Evolutionary conservation across 1,284 basidiomycete species (phyloP).

Genomic region (Cryptococcus sp.): DNA sequence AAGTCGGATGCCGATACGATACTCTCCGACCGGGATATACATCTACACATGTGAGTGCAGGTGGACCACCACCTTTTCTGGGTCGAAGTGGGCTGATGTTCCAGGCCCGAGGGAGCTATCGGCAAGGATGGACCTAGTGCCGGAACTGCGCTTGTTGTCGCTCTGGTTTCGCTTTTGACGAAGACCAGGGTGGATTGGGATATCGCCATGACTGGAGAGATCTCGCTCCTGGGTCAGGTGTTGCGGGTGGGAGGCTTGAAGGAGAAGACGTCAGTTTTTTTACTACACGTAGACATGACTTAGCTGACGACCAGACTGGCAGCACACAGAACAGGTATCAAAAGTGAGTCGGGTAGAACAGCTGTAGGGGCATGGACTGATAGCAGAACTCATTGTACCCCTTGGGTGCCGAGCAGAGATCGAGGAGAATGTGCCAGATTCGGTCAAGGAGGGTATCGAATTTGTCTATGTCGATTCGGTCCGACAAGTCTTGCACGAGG

Average conservation of each 20-base stretch:
- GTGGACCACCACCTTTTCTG: background rate
- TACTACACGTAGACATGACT: background rate
- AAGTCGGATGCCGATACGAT: constrained; percentile 64
- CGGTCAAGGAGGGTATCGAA: constrained; percentile 85
- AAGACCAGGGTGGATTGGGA: constrained; percentile 75
- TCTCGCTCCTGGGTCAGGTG: constrained; percentile 85
- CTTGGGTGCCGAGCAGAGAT: constrained; percentile 83
- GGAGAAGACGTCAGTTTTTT: constrained; percentile 66
- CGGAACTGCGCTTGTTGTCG: constrained; percentile 85
- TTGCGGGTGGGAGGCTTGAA: constrained; percentile 89
- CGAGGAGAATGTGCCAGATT: constrained; percentile 89
- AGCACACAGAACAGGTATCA: constrained; percentile 88
- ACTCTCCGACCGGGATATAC: constrained; percentile 76
- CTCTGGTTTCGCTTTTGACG: constrained; percentile 85
- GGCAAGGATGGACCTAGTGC: constrained; percentile 98
- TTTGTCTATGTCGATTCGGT: constrained; percentile 90
- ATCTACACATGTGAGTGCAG: constrained; percentile 69
- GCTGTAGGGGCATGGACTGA: constrained; percentile 5
- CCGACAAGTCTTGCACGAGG: constrained; percentile 75
- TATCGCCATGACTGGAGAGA: constrained; percentile 94
- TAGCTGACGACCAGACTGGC: constrained; percentile 52
- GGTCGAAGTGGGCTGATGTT: background rate
- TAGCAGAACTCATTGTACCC: constrained; percentile 62
- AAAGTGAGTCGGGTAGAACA: constrained; percentile 55
- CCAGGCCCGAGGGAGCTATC: constrained; percentile 79